Base-by-base conservation (phyloP, 768 basidiomycete genomes). In the Termitomyces sp. region DNA sequence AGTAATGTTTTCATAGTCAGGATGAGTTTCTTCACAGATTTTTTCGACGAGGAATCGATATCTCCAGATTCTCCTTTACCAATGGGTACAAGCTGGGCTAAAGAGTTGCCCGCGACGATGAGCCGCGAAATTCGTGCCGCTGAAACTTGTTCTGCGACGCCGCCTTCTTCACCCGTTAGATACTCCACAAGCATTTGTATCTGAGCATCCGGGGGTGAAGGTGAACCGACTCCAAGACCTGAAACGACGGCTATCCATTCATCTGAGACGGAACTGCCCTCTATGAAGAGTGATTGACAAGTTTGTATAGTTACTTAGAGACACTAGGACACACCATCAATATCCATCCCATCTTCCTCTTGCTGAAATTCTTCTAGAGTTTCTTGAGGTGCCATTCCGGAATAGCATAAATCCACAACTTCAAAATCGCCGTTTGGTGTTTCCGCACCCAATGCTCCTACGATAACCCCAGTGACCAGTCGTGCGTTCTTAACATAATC, bases 151-250 rank as follows among this genome's bases (percentile, higher is more conserved):
- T 92, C 89, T 55, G 81, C 76, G 0, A 71, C 64, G 1, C 83
- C 83, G n/a, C 90, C 92, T 24, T 73, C 76, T 71, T 98, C 96
- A 1, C 93, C 93, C 1, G 82, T 78, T 38, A 99, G 72, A 71
- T 90, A 97, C 69, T 99, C 97, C 2, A 85, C 79, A n/a, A 99
- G 72, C 77, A 98, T 79, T 62, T 94, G 89, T 49, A 86, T 78
- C 59, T 87, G 85, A 9, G 88, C 80, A 60, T 91, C 88, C 9
- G 83, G 74, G 19, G 82, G 70, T 6, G 79, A 78, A 15, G 73
- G 64, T 5, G 82, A 76, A 2, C 91, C 91, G 34, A 98, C 75
- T 46, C 89, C 84, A 7, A 99, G 75, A 0, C 97, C 97, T 11
- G 93, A 96, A 3, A 91, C 76, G 1, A 92, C 65, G 5, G 87